phyloP scores from a whole-genome alignment of 2,329 filamentous ascomycete species.

The Pseudogymnoascus sp. region DNA sequence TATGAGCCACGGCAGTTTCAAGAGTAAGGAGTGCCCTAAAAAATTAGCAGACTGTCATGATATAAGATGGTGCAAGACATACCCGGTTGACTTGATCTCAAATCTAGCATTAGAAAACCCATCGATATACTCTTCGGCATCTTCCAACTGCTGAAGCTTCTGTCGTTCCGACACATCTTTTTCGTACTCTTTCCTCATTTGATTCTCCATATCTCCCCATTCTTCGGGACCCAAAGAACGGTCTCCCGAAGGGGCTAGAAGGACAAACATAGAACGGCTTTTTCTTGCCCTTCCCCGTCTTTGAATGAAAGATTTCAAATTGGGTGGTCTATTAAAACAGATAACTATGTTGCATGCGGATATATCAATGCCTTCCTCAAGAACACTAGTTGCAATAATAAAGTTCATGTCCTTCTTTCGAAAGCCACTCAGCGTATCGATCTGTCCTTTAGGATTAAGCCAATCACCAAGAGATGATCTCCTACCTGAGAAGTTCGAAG shows the following conservation, averaged over 20 bases:
- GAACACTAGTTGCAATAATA: constrained; percentile 54
- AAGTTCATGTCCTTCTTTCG: constrained; percentile 43
- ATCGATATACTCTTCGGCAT: constrained; percentile 27
- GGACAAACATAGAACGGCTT: constrained; percentile 44
- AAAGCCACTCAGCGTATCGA: constrained; percentile 41
- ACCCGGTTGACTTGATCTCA: constrained; percentile 36
- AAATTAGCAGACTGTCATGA: constrained; percentile 12
- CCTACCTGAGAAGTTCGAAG: constrained; percentile 32
- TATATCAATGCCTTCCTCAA: constrained; percentile 62
- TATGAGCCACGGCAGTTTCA: constrained; percentile 64
- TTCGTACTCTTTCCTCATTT: constrained; percentile 50
- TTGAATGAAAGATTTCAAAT: constrained; percentile 58
- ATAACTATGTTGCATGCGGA: constrained; percentile 55
- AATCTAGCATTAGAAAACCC: constrained; percentile 27
- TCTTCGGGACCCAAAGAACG: constrained; percentile 32
- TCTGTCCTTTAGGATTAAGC: constrained; percentile 29
- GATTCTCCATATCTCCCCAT: constrained; percentile 60
- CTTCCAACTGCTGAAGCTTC: constrained; percentile 19
- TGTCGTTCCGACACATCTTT: constrained; percentile 26
- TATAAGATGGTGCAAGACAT: constrained; percentile 15
- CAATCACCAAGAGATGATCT: constrained; percentile 36
- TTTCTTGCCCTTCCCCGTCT: constrained; percentile 55
- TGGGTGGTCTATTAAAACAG: constrained; percentile 53
- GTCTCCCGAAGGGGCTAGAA: constrained; percentile 37
- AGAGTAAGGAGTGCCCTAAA: constrained; percentile 59